Percentiles rank a stretch among this genome's conserved stretches.
Conservation (phyloP, 768 basidiomycete species). For the Tephrocybe sp. region DNA sequence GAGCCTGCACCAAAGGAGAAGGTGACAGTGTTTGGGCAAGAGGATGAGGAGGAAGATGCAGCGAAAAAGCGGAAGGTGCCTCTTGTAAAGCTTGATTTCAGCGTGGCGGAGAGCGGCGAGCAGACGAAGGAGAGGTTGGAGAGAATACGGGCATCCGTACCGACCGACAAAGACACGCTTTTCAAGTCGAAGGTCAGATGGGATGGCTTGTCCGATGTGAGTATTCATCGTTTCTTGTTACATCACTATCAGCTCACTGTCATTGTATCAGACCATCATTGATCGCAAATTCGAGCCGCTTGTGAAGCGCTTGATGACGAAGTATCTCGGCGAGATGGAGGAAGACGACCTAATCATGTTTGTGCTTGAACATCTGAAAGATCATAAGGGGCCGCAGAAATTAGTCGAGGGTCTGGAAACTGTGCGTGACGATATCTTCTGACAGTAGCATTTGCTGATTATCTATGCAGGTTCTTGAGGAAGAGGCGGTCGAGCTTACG, state of each 20-base stretch:
- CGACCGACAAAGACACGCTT: slow-evolving; percentile 72
- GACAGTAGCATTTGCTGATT: neutral
- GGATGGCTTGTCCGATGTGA: slow-evolving; percentile 87
- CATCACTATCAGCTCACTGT: slow-evolving; percentile 15
- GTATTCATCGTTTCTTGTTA: slow-evolving; percentile 25
- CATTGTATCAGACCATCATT: slow-evolving; percentile 61
- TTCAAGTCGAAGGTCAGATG: slow-evolving; percentile 89
- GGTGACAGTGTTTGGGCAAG: slow-evolving; percentile 69
- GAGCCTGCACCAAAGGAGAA: slow-evolving; percentile 49
- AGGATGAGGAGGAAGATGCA: slow-evolving; percentile 87
- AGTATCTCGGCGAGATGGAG: slow-evolving; percentile 89
- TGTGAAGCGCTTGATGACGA: slow-evolving; percentile 78
- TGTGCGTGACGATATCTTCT: slow-evolving; percentile 49
- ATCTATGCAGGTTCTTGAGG: slow-evolving; percentile 75
- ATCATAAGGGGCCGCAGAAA: slow-evolving; percentile 83
- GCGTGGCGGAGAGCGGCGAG: slow-evolving; percentile 75
- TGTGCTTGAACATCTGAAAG: slow-evolving; percentile 89
- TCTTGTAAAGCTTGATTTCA: slow-evolving; percentile 89
- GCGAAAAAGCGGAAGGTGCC: slow-evolving; percentile 81
- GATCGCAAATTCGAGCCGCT: slow-evolving; percentile 86
- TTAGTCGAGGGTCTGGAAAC: slow-evolving; percentile 90
- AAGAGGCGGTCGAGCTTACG: slow-evolving; percentile 83
- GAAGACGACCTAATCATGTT: slow-evolving; percentile 96
- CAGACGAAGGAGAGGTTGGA: slow-evolving; percentile 80
- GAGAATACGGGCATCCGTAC: slow-evolving; percentile 73